Conservation (phyloP, 306 rosid genomes). For the Cicer chorassanicum region DNA sequence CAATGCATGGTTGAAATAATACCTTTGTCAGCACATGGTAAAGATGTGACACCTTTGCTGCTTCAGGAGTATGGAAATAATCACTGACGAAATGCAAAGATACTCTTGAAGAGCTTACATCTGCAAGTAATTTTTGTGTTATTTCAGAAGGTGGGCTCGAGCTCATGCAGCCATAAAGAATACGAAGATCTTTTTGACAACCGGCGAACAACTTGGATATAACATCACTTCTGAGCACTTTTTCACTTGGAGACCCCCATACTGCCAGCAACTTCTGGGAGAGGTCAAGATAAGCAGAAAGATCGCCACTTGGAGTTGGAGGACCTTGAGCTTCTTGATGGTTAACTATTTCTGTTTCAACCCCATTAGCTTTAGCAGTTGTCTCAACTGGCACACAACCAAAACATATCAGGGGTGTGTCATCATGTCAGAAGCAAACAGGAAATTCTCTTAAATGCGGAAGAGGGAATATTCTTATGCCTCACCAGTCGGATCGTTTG, state of each 20-base stretch:
- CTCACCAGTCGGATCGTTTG: conserved; percentile 55
- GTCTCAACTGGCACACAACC: conserved; percentile 42
- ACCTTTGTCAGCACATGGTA: conserved; percentile 77
- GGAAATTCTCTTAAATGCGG: conserved; percentile 19
- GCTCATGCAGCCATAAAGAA: conserved; percentile 74
- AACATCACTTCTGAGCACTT: conserved; percentile 57
- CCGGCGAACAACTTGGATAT: conserved; percentile 66
- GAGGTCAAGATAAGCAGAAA: conserved; percentile 57
- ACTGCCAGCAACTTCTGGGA: conserved; percentile 72
- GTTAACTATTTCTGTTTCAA: conserved; percentile 55
- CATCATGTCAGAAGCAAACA: conserved; percentile 40
- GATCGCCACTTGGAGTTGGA: conserved; percentile 37
- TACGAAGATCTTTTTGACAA: conserved; percentile 72
- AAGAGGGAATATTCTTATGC: conserved; percentile 28
- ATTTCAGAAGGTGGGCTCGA: conserved; percentile 50
- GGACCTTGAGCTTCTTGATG: conserved; percentile 49
- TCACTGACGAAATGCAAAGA: conserved; percentile 47
- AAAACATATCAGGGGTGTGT: conserved; percentile 34
- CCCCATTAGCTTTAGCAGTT: conserved; percentile 52
- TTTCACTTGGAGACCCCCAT: conserved; percentile 63
- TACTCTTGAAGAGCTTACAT: conserved; percentile 54
- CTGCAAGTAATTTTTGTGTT: conserved; percentile 50
- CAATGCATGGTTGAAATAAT: conserved; percentile 39
- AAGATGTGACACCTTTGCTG: conserved; percentile 70
- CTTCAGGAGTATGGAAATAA: conserved; percentile 55